Percentiles rank a stretch among this genome's conserved stretches.
These are phyloP conservation scores for Paecilomyces formosus DNA, from an alignment of 2,329 filamentous ascomycete genomes.

Conservation along the genomic window DNA sequence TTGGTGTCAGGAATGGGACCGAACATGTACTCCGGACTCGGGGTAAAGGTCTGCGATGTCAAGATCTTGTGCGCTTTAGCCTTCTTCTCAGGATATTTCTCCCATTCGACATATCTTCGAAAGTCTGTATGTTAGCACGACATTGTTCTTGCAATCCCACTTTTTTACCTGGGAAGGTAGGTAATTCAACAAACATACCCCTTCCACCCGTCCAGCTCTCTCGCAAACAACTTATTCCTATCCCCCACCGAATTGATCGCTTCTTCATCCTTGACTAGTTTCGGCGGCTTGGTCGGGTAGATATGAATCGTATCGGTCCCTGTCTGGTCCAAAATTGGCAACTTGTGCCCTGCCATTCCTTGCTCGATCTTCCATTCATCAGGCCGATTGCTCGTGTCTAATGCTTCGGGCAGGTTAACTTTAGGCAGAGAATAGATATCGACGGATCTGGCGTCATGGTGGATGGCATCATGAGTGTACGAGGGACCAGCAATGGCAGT, in stretches of 20 bases:
- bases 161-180: background rate
- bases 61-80: constrained; percentile 51
- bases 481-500: background rate
- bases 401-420: background rate
- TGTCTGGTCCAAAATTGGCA: constrained; percentile 43
- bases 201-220: constrained; percentile 41
- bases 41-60: constrained; percentile 43
- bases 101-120: constrained; percentile 59
- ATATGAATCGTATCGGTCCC: constrained; percentile 26
- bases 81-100: constrained; percentile 62
- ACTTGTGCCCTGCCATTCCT: constrained; percentile 39
- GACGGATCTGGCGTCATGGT: background rate
- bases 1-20: constrained; percentile 50
- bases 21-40: constrained; percentile 49
- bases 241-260: constrained; percentile 37
- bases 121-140: background rate
- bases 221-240: constrained; percentile 30
- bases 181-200: constrained; percentile 21
- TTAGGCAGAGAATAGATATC: background rate
- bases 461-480: background rate
- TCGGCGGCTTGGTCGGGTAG: constrained; percentile 15
- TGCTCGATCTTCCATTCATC: constrained; percentile 52
- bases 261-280: constrained; percentile 33
- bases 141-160: background rate
- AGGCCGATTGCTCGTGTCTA: constrained; percentile 18